A percentile compares a stretch with the other conserved stretches of the same genome.
Evolutionary conservation across 331 rosid genomes (phyloP).

Genomic region (Telfairia occidentalis): DNA sequence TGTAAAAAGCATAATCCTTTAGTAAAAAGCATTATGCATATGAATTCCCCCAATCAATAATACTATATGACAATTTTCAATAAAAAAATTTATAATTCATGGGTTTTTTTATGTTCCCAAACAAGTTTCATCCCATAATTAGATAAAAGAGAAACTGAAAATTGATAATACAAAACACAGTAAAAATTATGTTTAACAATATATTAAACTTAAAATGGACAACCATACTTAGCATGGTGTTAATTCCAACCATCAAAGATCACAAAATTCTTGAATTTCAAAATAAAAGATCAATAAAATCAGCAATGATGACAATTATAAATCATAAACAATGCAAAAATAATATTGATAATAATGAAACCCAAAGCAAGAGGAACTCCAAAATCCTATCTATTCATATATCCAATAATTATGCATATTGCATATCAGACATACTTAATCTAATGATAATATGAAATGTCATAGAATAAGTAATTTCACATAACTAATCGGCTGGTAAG

Average conservation of each 20-base stretch:
- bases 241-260: background rate
- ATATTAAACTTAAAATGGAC: background rate
- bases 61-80: background rate
- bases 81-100: background rate
- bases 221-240: background rate
- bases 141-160: background rate
- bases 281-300: background rate
- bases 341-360: background rate
- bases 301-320: background rate
- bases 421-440: background rate
- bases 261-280: background rate
- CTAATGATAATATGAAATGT: background rate
- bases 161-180: background rate
- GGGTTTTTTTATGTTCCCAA: background rate
- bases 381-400: background rate
- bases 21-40: background rate
- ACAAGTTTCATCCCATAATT: background rate
- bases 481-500: background rate
- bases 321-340: background rate
- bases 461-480: background rate
- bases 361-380: background rate
- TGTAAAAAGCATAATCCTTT: background rate
- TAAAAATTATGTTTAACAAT: background rate
- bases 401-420: background rate
- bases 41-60: background rate